A percentile compares a stretch with the other conserved stretches of the same genome.
Evolutionary conservation across 2,329 filamentous ascomycete genomes (phyloP).

Genomic region (Paraphoma sp.): DNA sequence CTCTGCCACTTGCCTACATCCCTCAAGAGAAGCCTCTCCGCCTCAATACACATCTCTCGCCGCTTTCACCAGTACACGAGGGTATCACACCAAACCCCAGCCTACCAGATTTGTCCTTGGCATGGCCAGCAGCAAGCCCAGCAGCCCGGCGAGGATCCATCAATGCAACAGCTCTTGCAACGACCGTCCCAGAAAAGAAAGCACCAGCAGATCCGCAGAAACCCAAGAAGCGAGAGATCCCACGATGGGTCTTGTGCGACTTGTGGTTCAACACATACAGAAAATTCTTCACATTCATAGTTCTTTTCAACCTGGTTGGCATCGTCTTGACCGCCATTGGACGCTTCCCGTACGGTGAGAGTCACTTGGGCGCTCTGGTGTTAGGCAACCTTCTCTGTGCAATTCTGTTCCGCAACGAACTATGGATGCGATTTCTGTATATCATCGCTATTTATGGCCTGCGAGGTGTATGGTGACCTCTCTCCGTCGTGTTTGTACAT

Average conservation of each 20-base stretch:
- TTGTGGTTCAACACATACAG: slow-evolving; percentile 47
- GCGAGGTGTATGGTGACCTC: slow-evolving; percentile 20
- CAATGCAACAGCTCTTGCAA: slow-evolving; percentile 22
- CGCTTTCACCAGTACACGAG: slow-evolving; percentile 37
- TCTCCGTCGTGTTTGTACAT: neutral
- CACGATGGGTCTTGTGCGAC: slow-evolving; percentile 38
- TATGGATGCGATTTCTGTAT: slow-evolving; percentile 43
- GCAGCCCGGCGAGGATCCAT: slow-evolving; percentile 13
- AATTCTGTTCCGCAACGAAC: slow-evolving; percentile 42
- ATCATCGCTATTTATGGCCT: slow-evolving; percentile 40
- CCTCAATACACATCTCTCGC: slow-evolving; percentile 18
- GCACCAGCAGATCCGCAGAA: slow-evolving; percentile 6
- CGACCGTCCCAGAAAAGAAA: slow-evolving; percentile 23
- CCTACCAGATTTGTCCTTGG: slow-evolving; percentile 39
- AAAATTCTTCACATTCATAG: slow-evolving; percentile 44
- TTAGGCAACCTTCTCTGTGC: slow-evolving; percentile 41
- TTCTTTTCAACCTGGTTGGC: slow-evolving; percentile 36
- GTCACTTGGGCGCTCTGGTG: slow-evolving; percentile 42
- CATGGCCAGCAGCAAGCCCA: slow-evolving; percentile 18
- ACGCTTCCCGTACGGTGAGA: slow-evolving; percentile 39
- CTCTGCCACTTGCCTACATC: slow-evolving; percentile 37
- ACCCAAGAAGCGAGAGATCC: slow-evolving; percentile 25
- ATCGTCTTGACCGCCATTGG: slow-evolving; percentile 38
- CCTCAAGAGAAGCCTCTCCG: slow-evolving; percentile 14
- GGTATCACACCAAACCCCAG: slow-evolving; percentile 43